Evolutionary conservation across 2,329 filamentous ascomycete species (phyloP).

Genomic region (Penicillium digitatum): DNA sequence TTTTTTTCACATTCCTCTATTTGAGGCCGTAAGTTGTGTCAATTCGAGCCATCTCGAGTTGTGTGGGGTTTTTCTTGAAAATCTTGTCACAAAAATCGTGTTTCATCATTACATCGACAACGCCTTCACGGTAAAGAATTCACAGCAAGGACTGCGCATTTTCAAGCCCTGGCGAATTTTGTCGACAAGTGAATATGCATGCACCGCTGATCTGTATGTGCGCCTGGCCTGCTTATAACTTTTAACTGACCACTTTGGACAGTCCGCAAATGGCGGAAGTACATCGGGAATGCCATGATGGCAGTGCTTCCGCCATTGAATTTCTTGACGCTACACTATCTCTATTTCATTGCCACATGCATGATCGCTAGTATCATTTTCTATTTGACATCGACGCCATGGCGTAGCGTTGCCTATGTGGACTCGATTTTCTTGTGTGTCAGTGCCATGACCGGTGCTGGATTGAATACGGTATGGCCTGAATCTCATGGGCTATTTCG

Average conservation of each 20-base stretch:
- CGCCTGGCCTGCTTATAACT: not conserved
- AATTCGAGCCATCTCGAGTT: not conserved
- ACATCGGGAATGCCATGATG: slow-evolving; percentile 23
- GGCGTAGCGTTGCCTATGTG: slow-evolving; percentile 54
- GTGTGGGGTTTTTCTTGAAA: not conserved
- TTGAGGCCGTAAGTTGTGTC: not conserved
- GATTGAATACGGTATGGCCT: slow-evolving; percentile 57
- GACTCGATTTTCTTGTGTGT: slow-evolving; percentile 65
- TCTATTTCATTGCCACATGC: slow-evolving; percentile 59
- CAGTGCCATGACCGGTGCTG: slow-evolving; percentile 64
- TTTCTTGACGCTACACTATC: slow-evolving; percentile 63
- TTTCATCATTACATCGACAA: not conserved
- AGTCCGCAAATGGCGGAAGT: slow-evolving; percentile 22
- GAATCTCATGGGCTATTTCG: not conserved
- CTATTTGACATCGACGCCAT: slow-evolving; percentile 52
- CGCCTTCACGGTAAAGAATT: not conserved
- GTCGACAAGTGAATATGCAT: not conserved
- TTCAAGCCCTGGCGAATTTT: not conserved
- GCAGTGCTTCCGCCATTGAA: slow-evolving; percentile 46
- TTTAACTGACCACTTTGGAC: not conserved
- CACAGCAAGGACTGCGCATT: not conserved
- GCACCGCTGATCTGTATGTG: slow-evolving; percentile 10
- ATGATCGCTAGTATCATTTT: slow-evolving; percentile 59
- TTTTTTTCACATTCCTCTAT: not conserved
- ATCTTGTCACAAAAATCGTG: not conserved